These are phyloP conservation scores for Alectoria sarmentosa DNA, from an alignment of 495 filamentous ascomycete species.

Conservation along the genomic window DNA sequence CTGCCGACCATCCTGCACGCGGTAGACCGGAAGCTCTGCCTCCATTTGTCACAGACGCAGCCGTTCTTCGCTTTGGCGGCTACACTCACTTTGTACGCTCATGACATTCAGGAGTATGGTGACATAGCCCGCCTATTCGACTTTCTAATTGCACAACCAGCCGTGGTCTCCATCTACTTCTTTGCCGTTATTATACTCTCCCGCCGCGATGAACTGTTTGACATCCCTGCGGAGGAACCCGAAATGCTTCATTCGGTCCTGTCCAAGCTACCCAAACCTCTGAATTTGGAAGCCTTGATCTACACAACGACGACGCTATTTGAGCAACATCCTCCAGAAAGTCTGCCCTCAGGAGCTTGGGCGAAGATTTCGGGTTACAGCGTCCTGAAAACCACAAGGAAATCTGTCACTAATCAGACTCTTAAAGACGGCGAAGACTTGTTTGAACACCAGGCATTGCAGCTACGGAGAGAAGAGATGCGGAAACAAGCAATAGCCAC, in stretches of 20 bases:
- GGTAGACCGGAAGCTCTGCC: slow-evolving; percentile 58
- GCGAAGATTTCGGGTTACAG: slow-evolving; percentile 60
- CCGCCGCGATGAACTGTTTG: slow-evolving; percentile 72
- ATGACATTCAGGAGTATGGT: slow-evolving; percentile 85
- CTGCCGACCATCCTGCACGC: slow-evolving; percentile 71
- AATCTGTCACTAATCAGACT: slow-evolving; percentile 39
- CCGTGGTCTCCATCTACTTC: slow-evolving; percentile 80
- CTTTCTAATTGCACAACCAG: slow-evolving; percentile 75
- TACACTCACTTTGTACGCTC: slow-evolving; percentile 89
- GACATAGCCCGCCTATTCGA: slow-evolving; percentile 88
- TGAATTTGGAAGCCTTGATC: slow-evolving; percentile 80
- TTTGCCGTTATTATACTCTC: slow-evolving; percentile 83
- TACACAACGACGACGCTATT: slow-evolving; percentile 54
- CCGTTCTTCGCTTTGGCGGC: slow-evolving; percentile 90
- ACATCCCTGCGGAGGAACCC: slow-evolving; percentile 73
- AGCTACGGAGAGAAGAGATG: slow-evolving; percentile 57
- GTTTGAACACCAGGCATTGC: slow-evolving; percentile 61
- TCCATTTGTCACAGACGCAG: slow-evolving; percentile 66
- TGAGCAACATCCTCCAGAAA: slow-evolving; percentile 62
- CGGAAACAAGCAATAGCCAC: slow-evolving; percentile 44
- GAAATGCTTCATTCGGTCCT: slow-evolving; percentile 90
- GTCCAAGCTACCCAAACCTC: slow-evolving; percentile 74
- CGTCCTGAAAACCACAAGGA: slow-evolving; percentile 74
- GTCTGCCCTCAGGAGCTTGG: slow-evolving; percentile 59
- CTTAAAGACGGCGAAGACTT: slow-evolving; percentile 53